Base-by-base conservation (phyloP, 2,329 filamentous ascomycete species). In the Neopestalotiopsis clavispora region DNA sequence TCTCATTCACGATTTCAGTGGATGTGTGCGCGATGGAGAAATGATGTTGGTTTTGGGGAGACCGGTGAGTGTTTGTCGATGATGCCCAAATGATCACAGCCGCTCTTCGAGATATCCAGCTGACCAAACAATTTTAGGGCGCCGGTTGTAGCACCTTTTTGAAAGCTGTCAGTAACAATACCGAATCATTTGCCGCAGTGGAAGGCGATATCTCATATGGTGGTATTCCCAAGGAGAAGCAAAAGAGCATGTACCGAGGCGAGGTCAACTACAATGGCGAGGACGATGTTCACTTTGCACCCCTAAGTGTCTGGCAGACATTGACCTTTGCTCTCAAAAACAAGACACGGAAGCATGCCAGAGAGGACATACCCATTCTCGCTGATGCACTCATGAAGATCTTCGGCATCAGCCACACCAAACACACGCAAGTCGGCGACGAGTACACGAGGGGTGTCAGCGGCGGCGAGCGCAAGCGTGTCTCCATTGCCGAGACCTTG, bases 241-340 rank as follows among this genome's bases (percentile, higher is more conserved):
- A 93, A 75, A 85, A 87, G 74, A 90, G 90, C 75, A 84, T 87
- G 71, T 94, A 92, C 78, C 85, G 91, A 60, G 92, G 92, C 45
- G 92, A 95, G 77, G 91, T 94, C 75, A 91, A 90, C 73, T 95
- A 94, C 78, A 94, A 93, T 73, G 88, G 88, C 17, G 92, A 95
- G 77, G 92, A 94, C 72, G 92, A 94, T 74, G 85, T 89, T 20
- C 93, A 95, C 77, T 90, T 94, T 75, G 90, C 93, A 2, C 85
- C 86, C 1, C 83, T 95, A 45, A 94, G 90, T 5, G 93, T 95
- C 0, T 92, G 91, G 86, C 91, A 94, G 78, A 95, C 93, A 0
- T 82, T 95, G 57, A 89, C 87, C 4, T 95, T 95, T 74, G 91
- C 92, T 0, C 82, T 95, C 63, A 87, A 90, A 78, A 94, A 90